A percentile compares a stretch with the other conserved stretches of the same genome.
Evolutionary conservation across 2,329 filamentous ascomycete genomes (phyloP).

Genomic region (Mycosphaerella sp.): DNA sequence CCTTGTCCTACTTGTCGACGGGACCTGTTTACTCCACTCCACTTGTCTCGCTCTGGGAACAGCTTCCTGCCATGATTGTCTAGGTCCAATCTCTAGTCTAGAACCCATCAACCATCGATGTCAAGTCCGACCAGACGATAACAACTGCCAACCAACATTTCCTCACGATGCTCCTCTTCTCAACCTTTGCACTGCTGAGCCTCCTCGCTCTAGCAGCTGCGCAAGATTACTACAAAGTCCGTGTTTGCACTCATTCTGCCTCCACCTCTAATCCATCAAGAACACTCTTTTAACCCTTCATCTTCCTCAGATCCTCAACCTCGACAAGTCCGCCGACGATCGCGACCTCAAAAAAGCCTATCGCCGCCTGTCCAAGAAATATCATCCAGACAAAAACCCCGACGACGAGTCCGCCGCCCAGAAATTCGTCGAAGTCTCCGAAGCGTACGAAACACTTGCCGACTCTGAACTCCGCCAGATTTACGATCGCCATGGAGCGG

Average conservation of each 20-base stretch:
- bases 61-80: not conserved
- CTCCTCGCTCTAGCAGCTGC: slow-evolving; percentile 43
- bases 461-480: slow-evolving; percentile 74
- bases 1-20: not conserved
- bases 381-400: slow-evolving; percentile 95
- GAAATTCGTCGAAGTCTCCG: slow-evolving; percentile 89
- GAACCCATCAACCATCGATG: slow-evolving; percentile 16
- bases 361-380: slow-evolving; percentile 86
- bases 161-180: slow-evolving; percentile 39
- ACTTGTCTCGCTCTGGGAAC: not conserved
- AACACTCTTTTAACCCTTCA: too few species aligned
- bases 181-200: slow-evolving; percentile 39
- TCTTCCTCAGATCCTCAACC: slow-evolving; percentile 62
- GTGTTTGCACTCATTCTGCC: not conserved
- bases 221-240: slow-evolving; percentile 74
- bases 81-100: not conserved
- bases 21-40: not conserved
- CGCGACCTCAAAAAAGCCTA: slow-evolving; percentile 92
- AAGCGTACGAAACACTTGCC: slow-evolving; percentile 89
- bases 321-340: slow-evolving; percentile 73
- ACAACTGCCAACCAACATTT: slow-evolving; percentile 3
- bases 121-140: not conserved
- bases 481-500: slow-evolving; percentile 91
- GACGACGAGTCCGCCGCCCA: slow-evolving; percentile 72
- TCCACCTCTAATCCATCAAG: slow-evolving; percentile 29